Evolutionary conservation across 1,284 basidiomycete species (phyloP).

Genomic region (Sanghuangporus weigelae): DNA sequence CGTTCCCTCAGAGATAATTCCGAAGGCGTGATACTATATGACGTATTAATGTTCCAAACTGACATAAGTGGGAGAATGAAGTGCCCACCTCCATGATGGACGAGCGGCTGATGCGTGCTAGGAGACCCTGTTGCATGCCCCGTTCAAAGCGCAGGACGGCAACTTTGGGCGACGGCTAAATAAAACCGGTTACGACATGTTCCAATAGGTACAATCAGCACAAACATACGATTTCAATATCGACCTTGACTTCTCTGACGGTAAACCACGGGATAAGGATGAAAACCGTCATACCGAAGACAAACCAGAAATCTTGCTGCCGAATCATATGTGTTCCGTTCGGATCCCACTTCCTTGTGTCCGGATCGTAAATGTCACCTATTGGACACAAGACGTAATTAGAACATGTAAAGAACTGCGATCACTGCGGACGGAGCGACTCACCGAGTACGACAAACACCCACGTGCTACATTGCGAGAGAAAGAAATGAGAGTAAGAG

Average conservation of each 20-base stretch:
- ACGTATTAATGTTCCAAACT: background rate
- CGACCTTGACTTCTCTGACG: conserved; percentile 37
- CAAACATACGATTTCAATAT: conserved; percentile 36
- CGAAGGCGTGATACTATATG: conserved; percentile 55
- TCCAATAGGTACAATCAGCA: conserved; percentile 18
- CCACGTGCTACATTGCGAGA: conserved; percentile 26
- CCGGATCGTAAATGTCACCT: conserved; percentile 37
- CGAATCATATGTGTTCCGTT: conserved; percentile 31
- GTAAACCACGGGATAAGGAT: conserved; percentile 40
- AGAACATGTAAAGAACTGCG: background rate
- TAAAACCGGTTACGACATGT: background rate
- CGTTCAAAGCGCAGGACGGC: conserved; percentile 60
- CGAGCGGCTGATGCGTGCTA: conserved; percentile 61
- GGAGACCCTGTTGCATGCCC: conserved; percentile 67
- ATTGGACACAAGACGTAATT: background rate
- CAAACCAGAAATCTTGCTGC: conserved; percentile 44
- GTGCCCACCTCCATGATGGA: conserved; percentile 45
- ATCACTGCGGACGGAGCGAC: conserved; percentile 3
- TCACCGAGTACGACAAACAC: conserved; percentile 37
- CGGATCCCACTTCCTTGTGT: conserved; percentile 35
- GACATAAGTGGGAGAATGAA: background rate
- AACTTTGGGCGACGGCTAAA: conserved; percentile 62
- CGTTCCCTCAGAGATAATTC: conserved; percentile 61
- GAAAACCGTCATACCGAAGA: conserved; percentile 37
- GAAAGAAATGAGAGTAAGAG: background rate